Evolutionary conservation across 2,329 filamentous ascomycete genomes (phyloP).

Genomic region (Phialophora chinensis): DNA sequence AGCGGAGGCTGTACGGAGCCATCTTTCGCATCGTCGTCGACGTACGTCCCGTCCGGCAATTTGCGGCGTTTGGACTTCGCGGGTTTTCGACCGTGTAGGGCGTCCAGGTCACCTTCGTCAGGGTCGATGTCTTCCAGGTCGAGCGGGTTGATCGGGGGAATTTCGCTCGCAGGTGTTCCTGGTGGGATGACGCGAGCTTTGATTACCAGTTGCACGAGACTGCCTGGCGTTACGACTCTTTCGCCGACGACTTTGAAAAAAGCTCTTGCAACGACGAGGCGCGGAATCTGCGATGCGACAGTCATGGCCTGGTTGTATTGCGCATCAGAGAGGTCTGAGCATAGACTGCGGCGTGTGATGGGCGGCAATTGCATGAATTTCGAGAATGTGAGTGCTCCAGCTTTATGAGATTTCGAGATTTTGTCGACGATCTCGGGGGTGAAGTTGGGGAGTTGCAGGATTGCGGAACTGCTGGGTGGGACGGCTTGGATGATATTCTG

Average conservation of each 20-base stretch:
- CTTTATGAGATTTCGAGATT: slow-evolving; percentile 66
- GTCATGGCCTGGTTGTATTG: slow-evolving; percentile 77
- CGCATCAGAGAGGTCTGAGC: slow-evolving; percentile 69
- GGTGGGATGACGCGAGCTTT: slow-evolving; percentile 94
- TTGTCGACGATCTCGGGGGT: slow-evolving; percentile 63
- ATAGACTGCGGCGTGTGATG: slow-evolving; percentile 71
- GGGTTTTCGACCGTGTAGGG: slow-evolving; percentile 73
- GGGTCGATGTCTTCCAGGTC: slow-evolving; percentile 92
- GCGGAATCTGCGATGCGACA: slow-evolving; percentile 83
- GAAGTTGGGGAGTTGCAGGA: slow-evolving; percentile 90
- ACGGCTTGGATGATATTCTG: slow-evolving; percentile 92
- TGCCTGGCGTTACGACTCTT: slow-evolving; percentile 87
- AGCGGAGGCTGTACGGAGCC: slow-evolving; percentile 76
- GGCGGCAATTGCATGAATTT: slow-evolving; percentile 87
- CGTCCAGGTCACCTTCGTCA: slow-evolving; percentile 88
- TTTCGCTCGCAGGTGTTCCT: slow-evolving; percentile 62
- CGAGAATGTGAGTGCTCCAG: slow-evolving; percentile 77
- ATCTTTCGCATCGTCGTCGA: slow-evolving; percentile 59
- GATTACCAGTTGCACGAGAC: slow-evolving; percentile 89
- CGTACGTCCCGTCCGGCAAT: slow-evolving; percentile 63
- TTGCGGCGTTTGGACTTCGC: slow-evolving; percentile 70
- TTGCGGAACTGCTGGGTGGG: slow-evolving; percentile 79
- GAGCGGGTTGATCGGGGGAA: slow-evolving; percentile 75
- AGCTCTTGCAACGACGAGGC: slow-evolving; percentile 82
- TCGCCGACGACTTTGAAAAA: slow-evolving; percentile 99